Conservation (phyloP, 164 flowering plant species). For the Piper betle region DNA sequence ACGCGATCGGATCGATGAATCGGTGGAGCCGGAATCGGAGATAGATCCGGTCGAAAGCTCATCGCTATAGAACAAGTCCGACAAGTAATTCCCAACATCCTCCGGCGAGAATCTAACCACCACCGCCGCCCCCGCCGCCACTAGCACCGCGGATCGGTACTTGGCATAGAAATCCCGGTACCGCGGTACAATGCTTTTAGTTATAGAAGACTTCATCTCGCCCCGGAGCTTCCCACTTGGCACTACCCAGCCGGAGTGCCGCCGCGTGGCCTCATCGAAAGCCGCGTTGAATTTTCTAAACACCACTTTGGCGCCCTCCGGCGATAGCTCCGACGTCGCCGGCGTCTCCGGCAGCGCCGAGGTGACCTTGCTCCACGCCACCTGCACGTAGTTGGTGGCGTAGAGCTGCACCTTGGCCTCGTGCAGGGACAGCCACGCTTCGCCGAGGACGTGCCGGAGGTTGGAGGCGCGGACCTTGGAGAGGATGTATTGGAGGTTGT, state of each 20-base stretch:
- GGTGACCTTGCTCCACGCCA: slow-evolving; percentile 43
- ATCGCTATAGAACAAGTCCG: slow-evolving; percentile 45
- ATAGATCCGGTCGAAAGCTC: neutral
- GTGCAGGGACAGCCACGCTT: slow-evolving; percentile 39
- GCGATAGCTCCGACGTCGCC: slow-evolving; percentile 9
- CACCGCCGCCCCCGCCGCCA: neutral
- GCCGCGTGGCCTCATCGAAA: slow-evolving; percentile 18
- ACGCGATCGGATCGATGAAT: neutral
- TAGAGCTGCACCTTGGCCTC: slow-evolving; percentile 33
- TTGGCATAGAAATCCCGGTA: too few species aligned
- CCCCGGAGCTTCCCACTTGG: too few species aligned
- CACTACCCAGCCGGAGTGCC: too few species aligned
- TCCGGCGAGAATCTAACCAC: slow-evolving; percentile 51
- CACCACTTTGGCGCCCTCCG: slow-evolving; percentile 19
- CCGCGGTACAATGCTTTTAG: too few species aligned
- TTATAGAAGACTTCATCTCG: too few species aligned
- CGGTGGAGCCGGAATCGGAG: neutral
- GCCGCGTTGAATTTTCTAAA: slow-evolving; percentile 29
- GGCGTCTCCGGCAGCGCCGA: slow-evolving; percentile 27
- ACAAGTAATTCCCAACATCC: slow-evolving; percentile 56
- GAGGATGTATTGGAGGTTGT: slow-evolving; percentile 49
- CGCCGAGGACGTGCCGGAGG: slow-evolving; percentile 39
- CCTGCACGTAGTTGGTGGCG: slow-evolving; percentile 29
- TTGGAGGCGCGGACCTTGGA: slow-evolving; percentile 27
- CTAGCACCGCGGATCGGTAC: too few species aligned